Base-by-base conservation (phyloP, 2,329 filamentous ascomycete species). In the Ophiognomonia clavigignenti-juglandacearum region DNA sequence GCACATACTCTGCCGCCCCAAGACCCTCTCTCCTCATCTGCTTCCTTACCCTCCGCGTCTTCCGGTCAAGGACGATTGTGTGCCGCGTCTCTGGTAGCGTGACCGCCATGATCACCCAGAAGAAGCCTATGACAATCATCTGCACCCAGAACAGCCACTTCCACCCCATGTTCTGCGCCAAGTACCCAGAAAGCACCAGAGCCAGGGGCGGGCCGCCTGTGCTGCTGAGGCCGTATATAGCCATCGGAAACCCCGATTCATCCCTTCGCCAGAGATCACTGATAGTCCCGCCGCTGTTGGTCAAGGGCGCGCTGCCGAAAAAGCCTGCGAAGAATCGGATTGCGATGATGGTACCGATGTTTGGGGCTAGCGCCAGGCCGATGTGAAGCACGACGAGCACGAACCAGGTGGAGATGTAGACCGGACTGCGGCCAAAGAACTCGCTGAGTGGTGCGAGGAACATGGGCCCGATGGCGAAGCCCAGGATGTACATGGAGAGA, bases 251-350 rank as follows among this genome's bases (percentile, higher is more conserved):
- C 13, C 46, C 46, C 14, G 34, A 44, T 34, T 48, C 46, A 10
- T 48, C 36, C 14, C 46, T 32, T 3, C 32, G 36, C 46, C 46
- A 48, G 2, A 48, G 14, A 23, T 48, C 46, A 19, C 40, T 48
- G 36, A 48, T 24, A 3, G 46, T 48, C 6, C 46, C 46, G 5
- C 46, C 46, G 10, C 37, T 18, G n/a, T 40, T 39, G 27, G 46
- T 48, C 36, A 48, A 24, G 1, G 46, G 46, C 6, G 46, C 46
- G 39, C 46, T 48, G 5, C 46, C 46, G n/a, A 48, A 48, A 40
- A 48, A 48, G 27, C 46, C 46, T 4, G 38, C 34, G 1, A 48
- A 20, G 16, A 48, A 24, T 13, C 46, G 46, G 36, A 41, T 39
- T 9, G 31, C 36, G 36, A 48, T 34, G 19, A 48, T 37, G 6